A percentile compares a stretch with the other conserved stretches of the same genome.
Evolutionary conservation across 78 protist genomes (phyloP).

Genomic region (Bigelowiella natans): DNA sequence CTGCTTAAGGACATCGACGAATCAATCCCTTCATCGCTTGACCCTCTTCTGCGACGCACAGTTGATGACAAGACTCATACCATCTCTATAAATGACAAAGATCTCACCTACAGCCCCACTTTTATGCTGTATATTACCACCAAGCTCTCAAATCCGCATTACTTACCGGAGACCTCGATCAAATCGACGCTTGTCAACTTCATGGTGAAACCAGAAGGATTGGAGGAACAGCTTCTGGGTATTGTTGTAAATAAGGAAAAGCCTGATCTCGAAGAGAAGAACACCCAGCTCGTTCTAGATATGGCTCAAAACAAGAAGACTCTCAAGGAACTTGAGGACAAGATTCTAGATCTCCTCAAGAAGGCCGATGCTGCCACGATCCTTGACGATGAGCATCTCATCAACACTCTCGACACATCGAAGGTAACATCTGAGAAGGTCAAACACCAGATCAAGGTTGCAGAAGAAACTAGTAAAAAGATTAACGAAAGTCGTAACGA

Average conservation of each 20-base stretch:
- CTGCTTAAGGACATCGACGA: conserved; percentile 60
- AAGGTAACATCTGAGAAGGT: conserved; percentile 38
- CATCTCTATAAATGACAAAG: conserved; percentile 65
- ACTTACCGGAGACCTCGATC: conserved; percentile 70
- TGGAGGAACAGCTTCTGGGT: conserved; percentile 78
- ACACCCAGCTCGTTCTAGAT: conserved; percentile 45
- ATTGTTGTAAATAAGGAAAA: conserved; percentile 64
- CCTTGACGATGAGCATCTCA: conserved; percentile 69
- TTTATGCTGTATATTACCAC: conserved; percentile 73
- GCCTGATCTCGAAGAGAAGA: conserved; percentile 70
- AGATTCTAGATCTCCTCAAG: conserved; percentile 51
- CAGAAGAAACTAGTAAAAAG: conserved; percentile 31
- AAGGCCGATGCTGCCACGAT: conserved; percentile 35
- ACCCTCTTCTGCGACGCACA: conserved; percentile 50
- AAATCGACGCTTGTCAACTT: conserved; percentile 76
- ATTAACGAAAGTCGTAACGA: conserved; percentile 37
- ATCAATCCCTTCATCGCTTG: conserved; percentile 61
- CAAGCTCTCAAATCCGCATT: conserved; percentile 65
- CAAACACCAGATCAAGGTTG: conserved; percentile 32
- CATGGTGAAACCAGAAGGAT: conserved; percentile 69
- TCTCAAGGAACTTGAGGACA: conserved; percentile 68
- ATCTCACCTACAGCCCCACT: conserved; percentile 55
- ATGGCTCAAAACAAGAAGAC: conserved; percentile 43
- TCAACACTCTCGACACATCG: conserved; percentile 45
- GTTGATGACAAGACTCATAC: conserved; percentile 6